Percentiles rank a stretch among this genome's conserved stretches.
Conservation (phyloP, 2,329 filamentous ascomycete genomes). For the Paramyrothecium roridum region DNA sequence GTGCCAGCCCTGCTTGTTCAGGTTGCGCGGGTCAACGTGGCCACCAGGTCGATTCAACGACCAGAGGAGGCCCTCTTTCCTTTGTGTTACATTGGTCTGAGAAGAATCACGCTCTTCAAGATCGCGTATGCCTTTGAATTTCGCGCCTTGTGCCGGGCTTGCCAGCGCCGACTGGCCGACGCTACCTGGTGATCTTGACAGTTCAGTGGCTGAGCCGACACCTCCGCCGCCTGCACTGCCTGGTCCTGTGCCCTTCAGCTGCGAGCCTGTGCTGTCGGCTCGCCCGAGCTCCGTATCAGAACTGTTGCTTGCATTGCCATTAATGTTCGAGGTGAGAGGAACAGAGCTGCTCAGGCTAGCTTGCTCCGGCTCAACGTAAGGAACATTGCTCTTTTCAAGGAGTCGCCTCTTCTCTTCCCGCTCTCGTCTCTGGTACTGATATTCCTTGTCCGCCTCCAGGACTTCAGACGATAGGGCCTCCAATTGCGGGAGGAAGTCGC, state of each 20-base stretch:
- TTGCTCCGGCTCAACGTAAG: conserved; percentile 68
- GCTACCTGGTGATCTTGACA: conserved; percentile 57
- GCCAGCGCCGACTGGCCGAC: conserved; percentile 40
- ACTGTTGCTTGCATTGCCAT: conserved; percentile 44
- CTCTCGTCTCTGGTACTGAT: conserved; percentile 91
- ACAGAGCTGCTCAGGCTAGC: conserved; percentile 36
- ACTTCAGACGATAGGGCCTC: conserved; percentile 88
- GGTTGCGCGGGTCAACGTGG: conserved; percentile 89
- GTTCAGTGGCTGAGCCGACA: conserved; percentile 31
- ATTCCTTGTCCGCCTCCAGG: conserved; percentile 92
- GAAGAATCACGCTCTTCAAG: conserved; percentile 77
- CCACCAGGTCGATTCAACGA: conserved; percentile 88
- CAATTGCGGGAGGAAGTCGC: conserved; percentile 80
- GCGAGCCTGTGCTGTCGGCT: conserved; percentile 71
- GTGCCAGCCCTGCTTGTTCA: conserved; percentile 98
- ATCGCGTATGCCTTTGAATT: conserved; percentile 90
- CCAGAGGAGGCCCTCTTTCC: conserved; percentile 94
- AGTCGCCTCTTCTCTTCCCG: conserved; percentile 89
- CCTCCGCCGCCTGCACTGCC: conserved; percentile 35
- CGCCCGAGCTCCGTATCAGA: conserved; percentile 70
- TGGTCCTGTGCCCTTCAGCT: conserved; percentile 51
- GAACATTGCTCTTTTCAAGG: conserved; percentile 81
- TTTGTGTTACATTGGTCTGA: conserved; percentile 53
- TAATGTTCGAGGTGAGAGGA: conserved; percentile 28
- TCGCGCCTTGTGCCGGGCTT: conserved; percentile 51